Base-by-base conservation (phyloP, 2,329 filamentous ascomycete species). In the Fusarium mexicanum region DNA sequence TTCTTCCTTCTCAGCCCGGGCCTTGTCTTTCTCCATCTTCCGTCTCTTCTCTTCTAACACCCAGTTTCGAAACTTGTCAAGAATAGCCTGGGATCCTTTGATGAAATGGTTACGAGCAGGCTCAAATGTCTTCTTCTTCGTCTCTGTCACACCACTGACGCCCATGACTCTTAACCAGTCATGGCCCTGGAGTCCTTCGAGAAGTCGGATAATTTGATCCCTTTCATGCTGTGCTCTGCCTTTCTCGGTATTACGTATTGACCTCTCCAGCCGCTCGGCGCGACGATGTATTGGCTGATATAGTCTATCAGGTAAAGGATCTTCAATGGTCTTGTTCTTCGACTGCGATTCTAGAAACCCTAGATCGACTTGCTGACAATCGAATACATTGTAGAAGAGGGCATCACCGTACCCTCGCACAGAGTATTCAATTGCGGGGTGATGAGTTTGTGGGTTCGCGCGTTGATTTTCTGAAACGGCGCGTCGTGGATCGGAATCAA, bases 151-250 rank as follows among this genome's bases (percentile, higher is more conserved):
- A 26, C 90, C 94, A 73, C 91, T 96, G 40, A 98, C 92, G 33
- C 96, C 96, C 91, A 99, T 95, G 8, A 95, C 90, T 70, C 93
- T 92, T 64, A 98, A 86, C 96, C 96, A 99, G 82, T 98, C 96
- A 66, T 93, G 94, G 6, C 96, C 94, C 80, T 94, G 93, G 3
- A 99, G 87, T 24, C 94, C 94, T 61, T 96, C 94, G 12, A 98
- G 87, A 22, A 92, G 82, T 40, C 90, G 86, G 61, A 90, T 87
- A 46, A 92, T 88, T 76, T 91, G 90, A 69, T 91, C 90, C 74
- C 88, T 90, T 76, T 92, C 90, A 84, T 92, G 90, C 75, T 92
- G 90, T 22, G 90, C 90, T 16, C 90, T 87, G 18, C 89, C 89
- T 78, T 88, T 91, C 78, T 92, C 90, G 1, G 88, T 86, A 72